Base-by-base conservation (phyloP, 495 filamentous ascomycete genomes). In the Daldinia vernicosa region DNA sequence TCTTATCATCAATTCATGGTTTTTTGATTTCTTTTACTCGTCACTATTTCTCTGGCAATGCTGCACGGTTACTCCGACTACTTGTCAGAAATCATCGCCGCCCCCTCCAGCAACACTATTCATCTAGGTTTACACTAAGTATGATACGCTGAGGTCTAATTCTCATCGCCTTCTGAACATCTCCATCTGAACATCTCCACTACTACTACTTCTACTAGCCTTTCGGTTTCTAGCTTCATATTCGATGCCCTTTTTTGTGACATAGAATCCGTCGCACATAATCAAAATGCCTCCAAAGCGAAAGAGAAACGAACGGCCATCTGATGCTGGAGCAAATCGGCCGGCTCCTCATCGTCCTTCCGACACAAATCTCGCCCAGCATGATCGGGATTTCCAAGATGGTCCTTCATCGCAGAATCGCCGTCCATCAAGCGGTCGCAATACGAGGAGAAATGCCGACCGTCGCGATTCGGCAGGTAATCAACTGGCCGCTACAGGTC, bases 311-410 rank as follows among this genome's bases (percentile, higher is more conserved):
- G 85, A 86, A 19, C 72, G 75, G 62, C 77, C 77, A 28, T 76
- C 75, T 54, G 86, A 88, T 39, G 67, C 67, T 62, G 81, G 79
- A 53, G 71, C 77, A 28, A 80, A 77, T 50, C 79, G 86, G 60
- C 83, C 85, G 11, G 79, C 86, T 26, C 86, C 86, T 30, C 82
- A 88, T 78, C 81, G 84, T 5, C 86, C 86, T 45, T 77, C 76
- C 32, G 80, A 86, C 66, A 82, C 81, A 4, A 60, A 75, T 11
- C 61, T 88, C 24, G 84, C 78, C 24, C 84, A 86, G 60, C 83
- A 86, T 63, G 85, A 88, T 12, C 67, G 82, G 74, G 80, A 80
- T 61, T 82, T 80, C 60, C 69, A 74, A 52, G 82, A 84, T 63
- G 74, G 70, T 12, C 67, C 61, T 59, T 56, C 50, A 53, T 53